Evolutionary conservation across 148 eudicot species (phyloP).

Genomic region (Chenopodium suecicum): DNA sequence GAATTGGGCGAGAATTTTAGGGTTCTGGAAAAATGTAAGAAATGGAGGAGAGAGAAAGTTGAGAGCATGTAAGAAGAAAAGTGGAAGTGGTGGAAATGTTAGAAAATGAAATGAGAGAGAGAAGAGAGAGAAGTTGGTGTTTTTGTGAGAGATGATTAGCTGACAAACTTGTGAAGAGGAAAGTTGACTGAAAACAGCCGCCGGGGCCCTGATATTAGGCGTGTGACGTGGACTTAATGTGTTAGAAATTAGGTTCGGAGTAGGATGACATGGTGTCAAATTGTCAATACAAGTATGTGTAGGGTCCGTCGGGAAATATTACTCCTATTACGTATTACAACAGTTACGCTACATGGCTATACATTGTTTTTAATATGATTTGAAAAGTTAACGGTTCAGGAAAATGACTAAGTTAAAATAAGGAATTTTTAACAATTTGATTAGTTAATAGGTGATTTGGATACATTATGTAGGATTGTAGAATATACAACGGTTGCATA

Average conservation of each 20-base stretch:
- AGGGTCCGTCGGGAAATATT: too few species aligned
- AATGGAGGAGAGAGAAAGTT: background rate
- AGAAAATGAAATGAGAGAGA: background rate
- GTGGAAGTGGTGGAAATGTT: background rate
- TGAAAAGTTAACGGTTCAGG: too few species aligned
- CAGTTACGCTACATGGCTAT: too few species aligned
- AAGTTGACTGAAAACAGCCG: constrained; percentile 21
- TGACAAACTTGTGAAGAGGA: constrained; percentile 9
- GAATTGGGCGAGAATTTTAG: background rate
- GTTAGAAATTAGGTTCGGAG: background rate
- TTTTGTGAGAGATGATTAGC: background rate
- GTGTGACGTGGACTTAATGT: background rate
- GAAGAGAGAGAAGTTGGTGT: background rate
- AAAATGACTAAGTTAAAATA: too few species aligned
- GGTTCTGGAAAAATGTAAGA: background rate
- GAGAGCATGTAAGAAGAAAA: background rate
- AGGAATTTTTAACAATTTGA: too few species aligned
- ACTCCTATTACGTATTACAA: too few species aligned
- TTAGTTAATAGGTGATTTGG: too few species aligned
- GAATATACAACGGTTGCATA: too few species aligned
- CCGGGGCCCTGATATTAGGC: constrained; percentile 1
- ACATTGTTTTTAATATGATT: too few species aligned
- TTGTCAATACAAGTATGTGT: too few species aligned
- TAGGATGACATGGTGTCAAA: background rate
- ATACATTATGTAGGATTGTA: too few species aligned